Evolutionary conservation across 1,139 yeast species (phyloP).

Genomic region (Blastobotrys ciferrii): DNA sequence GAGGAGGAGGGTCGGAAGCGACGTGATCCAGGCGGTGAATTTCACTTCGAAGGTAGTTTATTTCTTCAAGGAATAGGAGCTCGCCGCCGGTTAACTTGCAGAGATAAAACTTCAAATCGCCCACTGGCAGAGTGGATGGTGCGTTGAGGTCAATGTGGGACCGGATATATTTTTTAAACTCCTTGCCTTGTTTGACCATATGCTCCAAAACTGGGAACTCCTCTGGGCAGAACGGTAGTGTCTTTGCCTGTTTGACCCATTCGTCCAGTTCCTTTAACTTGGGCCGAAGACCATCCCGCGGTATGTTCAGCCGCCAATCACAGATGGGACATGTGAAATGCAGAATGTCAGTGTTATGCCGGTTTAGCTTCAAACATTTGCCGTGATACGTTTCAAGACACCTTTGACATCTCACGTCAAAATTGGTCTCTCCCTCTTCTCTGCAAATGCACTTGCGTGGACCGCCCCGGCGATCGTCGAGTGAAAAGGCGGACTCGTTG

Average conservation of each 20-base stretch:
- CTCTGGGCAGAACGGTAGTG: conserved; percentile 32
- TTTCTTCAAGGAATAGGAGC: conserved; percentile 34
- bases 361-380: conserved; percentile 53
- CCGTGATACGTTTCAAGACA: conserved; percentile 85
- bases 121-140: conserved; percentile 17
- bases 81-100: conserved; percentile 48
- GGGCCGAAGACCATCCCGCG: conserved; percentile 38
- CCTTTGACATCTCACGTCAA: conserved; percentile 74
- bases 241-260: conserved; percentile 27
- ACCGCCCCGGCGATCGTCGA: conserved; percentile 41
- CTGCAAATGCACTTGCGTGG: conserved; percentile 58
- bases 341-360: conserved; percentile 19
- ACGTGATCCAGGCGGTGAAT: conserved; percentile 31
- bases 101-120: conserved; percentile 43
- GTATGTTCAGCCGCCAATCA: conserved; percentile 40
- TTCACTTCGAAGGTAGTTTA: conserved; percentile 33
- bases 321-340: conserved; percentile 71
- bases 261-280: conserved; percentile 38
- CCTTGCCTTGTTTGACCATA: conserved; percentile 36
- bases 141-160: conserved; percentile 21
- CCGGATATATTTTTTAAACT: conserved; percentile 31
- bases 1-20: conserved; percentile 30
- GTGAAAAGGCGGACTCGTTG: conserved; percentile 42
- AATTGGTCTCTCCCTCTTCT: conserved; percentile 55
- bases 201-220: conserved; percentile 32